phyloP scores from a whole-genome alignment of 78 protist species.

The Guillardia theta region DNA sequence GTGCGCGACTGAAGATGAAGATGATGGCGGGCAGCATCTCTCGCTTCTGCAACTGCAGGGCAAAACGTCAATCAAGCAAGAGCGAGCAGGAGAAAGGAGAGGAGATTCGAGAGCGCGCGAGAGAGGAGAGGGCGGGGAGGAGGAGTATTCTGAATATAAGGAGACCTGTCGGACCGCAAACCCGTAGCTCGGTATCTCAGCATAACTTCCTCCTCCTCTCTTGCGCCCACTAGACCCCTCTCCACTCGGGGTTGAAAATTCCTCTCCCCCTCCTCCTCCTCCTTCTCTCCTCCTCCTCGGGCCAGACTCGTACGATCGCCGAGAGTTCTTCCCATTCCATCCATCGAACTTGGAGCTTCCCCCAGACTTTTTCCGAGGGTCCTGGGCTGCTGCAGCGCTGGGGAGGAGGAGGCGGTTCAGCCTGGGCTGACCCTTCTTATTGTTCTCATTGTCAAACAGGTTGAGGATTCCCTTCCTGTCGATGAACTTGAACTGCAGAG shows the following conservation, averaged over 20 bases:
- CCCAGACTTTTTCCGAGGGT: too few relatives aligned
- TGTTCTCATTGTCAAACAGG: not conserved
- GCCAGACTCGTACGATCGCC: not conserved
- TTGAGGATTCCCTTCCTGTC: not conserved
- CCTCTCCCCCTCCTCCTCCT: not conserved
- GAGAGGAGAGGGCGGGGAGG: too few relatives aligned
- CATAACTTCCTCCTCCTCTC: too few relatives aligned
- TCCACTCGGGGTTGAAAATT: not conserved
- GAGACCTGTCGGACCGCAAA: too few relatives aligned
- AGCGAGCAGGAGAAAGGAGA: too few relatives aligned
- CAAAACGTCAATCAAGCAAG: too few relatives aligned
- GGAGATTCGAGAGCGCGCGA: too few relatives aligned
- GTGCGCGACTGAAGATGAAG: conserved; percentile 34
- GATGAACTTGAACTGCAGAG: conserved; percentile 23
- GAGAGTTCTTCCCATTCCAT: too few relatives aligned
- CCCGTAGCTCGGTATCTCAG: too few relatives aligned
- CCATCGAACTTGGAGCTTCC: too few relatives aligned
- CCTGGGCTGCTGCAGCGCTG: too few relatives aligned
- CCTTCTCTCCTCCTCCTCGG: not conserved
- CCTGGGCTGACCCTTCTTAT: not conserved
- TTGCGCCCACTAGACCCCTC: not conserved
- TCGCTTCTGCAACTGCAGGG: not conserved
- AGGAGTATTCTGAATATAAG: too few relatives aligned
- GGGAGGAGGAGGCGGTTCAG: not conserved
- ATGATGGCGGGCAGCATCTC: conserved; percentile 42